A percentile compares a stretch with the other conserved stretches of the same genome.
Conservation (phyloP, 768 basidiomycete species). For the Lactarius indigo region DNA sequence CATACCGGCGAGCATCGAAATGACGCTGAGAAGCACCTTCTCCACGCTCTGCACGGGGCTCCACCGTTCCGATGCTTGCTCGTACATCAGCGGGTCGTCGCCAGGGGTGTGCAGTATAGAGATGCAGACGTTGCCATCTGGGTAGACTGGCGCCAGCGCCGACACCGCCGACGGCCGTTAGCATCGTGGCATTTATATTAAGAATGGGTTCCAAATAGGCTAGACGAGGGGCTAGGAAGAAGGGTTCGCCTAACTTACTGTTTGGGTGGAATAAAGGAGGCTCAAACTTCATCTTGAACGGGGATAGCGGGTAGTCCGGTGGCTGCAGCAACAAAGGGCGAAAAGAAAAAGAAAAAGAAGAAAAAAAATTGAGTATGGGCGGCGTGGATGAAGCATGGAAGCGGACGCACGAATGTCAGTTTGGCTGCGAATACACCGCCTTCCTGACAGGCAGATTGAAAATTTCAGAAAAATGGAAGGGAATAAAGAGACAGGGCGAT, state of each 20-base stretch:
- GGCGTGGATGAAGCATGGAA: slow-evolving; percentile 19
- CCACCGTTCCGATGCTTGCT: slow-evolving; percentile 95
- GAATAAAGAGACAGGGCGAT: not conserved
- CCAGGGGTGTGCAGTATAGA: slow-evolving; percentile 96
- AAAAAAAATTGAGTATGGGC: not conserved
- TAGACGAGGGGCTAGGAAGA: slow-evolving; percentile 4
- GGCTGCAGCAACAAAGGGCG: slow-evolving; percentile 47
- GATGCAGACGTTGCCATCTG: slow-evolving; percentile 96
- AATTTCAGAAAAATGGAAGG: not conserved
- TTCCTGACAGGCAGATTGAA: slow-evolving; percentile 51
- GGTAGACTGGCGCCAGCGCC: slow-evolving; percentile 63
- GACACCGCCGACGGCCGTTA: not conserved
- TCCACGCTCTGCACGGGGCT: slow-evolving; percentile 98
- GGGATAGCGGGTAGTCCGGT: slow-evolving; percentile 91
- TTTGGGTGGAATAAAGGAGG: slow-evolving; percentile 98
- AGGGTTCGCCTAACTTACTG: slow-evolving; percentile 52
- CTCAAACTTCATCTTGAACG: slow-evolving; percentile 99
- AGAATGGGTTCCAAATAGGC: not conserved
- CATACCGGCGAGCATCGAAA: slow-evolving; percentile 94
- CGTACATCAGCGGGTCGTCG: slow-evolving; percentile 90
- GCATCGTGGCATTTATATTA: not conserved
- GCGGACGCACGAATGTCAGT: slow-evolving; percentile 77
- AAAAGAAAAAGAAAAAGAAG: not conserved
- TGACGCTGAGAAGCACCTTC: slow-evolving; percentile 93
- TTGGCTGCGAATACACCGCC: slow-evolving; percentile 93